Evolutionary conservation across 2,329 filamentous ascomycete genomes (phyloP).

Genomic region (Stachybotrys chartarum): DNA sequence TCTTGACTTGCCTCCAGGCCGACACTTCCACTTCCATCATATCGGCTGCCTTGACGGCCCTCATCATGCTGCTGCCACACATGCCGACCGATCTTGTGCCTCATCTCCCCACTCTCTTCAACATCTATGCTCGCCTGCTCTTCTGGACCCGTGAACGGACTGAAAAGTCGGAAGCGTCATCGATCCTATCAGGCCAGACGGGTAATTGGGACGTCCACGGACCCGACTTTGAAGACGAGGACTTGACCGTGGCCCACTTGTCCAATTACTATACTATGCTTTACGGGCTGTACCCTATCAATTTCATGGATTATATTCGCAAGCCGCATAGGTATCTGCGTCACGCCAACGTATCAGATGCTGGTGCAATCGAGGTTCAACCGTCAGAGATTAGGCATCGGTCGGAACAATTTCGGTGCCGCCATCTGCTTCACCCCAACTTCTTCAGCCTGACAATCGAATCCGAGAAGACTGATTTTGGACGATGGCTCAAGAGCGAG

Average conservation of each 20-base stretch:
- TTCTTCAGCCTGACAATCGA: conserved; percentile 76
- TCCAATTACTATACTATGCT: conserved; percentile 73
- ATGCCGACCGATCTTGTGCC: conserved; percentile 66
- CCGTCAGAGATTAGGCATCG: conserved; percentile 69
- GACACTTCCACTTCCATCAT: conserved; percentile 73
- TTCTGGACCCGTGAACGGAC: conserved; percentile 64
- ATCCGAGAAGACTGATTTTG: conserved; percentile 68
- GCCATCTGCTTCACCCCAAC: conserved; percentile 74
- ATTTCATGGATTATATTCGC: conserved; percentile 79
- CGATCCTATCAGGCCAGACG: conserved; percentile 29
- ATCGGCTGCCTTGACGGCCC: conserved; percentile 64
- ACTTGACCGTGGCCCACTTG: conserved; percentile 58
- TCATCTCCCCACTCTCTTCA: conserved; percentile 67
- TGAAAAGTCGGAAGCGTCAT: conserved; percentile 26
- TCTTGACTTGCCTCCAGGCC: conserved; percentile 66
- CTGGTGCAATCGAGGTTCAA: conserved; percentile 71
- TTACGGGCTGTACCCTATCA: conserved; percentile 77
- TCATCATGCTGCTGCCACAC: conserved; percentile 78
- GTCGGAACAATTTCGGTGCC: conserved; percentile 66
- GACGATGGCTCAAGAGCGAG: conserved; percentile 73
- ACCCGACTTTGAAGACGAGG: conserved; percentile 55
- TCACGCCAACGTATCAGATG: conserved; percentile 60
- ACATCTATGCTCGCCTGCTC: conserved; percentile 71
- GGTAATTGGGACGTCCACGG: conserved; percentile 56
- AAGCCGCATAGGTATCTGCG: conserved; percentile 75